Percentiles rank a stretch among this genome's conserved stretches.
Evolutionary conservation across 176 grass and related monocot species (phyloP).

Genomic region (Lolium rigidum): DNA sequence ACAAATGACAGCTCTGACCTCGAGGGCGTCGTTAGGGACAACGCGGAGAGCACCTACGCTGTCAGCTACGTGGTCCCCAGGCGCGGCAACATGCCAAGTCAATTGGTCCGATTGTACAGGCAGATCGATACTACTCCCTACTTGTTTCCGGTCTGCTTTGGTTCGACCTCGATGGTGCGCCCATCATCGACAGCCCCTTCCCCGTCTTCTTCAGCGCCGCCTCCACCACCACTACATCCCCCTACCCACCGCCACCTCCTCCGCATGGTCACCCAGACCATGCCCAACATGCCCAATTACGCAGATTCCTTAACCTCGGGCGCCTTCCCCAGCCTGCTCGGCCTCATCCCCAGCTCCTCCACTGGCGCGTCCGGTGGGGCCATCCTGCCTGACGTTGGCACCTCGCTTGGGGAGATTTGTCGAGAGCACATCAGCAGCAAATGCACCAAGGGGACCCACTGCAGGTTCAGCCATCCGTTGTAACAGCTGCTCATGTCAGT

Average conservation of each 20-base stretch:
- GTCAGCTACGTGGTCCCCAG: conserved; percentile 82
- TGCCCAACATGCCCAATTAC: conserved; percentile 99
- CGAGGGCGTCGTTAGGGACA: conserved; percentile 78
- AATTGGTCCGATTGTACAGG: too few species aligned
- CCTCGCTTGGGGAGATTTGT: conserved; percentile 87
- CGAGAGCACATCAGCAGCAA: conserved; percentile 72
- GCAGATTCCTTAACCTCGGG: conserved; percentile 46
- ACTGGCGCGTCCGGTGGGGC: conserved; percentile 67
- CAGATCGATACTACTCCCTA: too few species aligned
- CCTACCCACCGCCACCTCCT: neutral
- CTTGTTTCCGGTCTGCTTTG: too few species aligned
- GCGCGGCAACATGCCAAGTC: conserved; percentile 77
- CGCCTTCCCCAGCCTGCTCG: conserved; percentile 62
- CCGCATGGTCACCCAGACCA: conserved; percentile 93
- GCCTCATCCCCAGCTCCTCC: conserved; percentile 52
- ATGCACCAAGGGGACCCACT: conserved; percentile 65
- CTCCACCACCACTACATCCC: conserved; percentile 19
- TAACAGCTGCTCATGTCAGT: conserved; percentile 81
- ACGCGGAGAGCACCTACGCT: conserved; percentile 77
- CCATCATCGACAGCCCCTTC: conserved; percentile 92
- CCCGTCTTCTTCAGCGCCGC: conserved; percentile 87
- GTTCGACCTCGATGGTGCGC: conserved; percentile 60
- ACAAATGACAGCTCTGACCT: conserved; percentile 36
- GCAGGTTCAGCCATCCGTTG: conserved; percentile 76
- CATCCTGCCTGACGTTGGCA: conserved; percentile 73